Base-by-base conservation (phyloP, 306 rosid species). In the Hippophae tibetana region DNA sequence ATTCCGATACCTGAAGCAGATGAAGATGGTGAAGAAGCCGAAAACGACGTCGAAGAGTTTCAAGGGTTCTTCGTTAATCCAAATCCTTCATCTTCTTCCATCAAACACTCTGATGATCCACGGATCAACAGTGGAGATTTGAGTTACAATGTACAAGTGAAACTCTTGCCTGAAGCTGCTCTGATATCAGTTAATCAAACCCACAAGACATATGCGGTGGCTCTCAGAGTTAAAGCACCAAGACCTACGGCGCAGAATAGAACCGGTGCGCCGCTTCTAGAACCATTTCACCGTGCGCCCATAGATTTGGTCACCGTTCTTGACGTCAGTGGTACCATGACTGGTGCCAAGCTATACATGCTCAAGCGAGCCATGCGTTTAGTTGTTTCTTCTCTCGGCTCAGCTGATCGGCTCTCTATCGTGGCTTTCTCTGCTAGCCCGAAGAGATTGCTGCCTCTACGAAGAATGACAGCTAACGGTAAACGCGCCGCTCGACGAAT, bases 291-390 rank as follows among this genome's bases (percentile, higher is more conserved):
- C 45, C 85, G 96, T 0, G 96, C 86, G 0, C 88, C 96, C 6
- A 80, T 89, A 58, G 96, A 89, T 72, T 85, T 89, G 2, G 90
- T 89, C 1, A 78, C 94, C 14, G 96, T 85, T 3, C 88, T 89
- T 0, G 96, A 85, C 56, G 75, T 86, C 1, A 81, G 96, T 12
- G 89, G 84, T 0, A 85, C 71, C 81, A 89, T 89, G 96, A 77
- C 58, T 11, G 81, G 90, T 1, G 77, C 86, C 6, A 89, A 89
- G 70, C 71, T 89, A 8, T 77, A 80, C 47, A 89, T 89, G 96
- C 75, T 89, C 2, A 85, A 89, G 74, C 90, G 90, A 56, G 84
- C 94, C 47, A 79, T 89, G 90, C 86, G 94, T 25, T 72, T 89
- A 59, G 94, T 89, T 6, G 61, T 89, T 7, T 79, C 89, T 0